Conservation (phyloP, 2,329 filamentous ascomycete genomes). For the Orbilia javanica region DNA sequence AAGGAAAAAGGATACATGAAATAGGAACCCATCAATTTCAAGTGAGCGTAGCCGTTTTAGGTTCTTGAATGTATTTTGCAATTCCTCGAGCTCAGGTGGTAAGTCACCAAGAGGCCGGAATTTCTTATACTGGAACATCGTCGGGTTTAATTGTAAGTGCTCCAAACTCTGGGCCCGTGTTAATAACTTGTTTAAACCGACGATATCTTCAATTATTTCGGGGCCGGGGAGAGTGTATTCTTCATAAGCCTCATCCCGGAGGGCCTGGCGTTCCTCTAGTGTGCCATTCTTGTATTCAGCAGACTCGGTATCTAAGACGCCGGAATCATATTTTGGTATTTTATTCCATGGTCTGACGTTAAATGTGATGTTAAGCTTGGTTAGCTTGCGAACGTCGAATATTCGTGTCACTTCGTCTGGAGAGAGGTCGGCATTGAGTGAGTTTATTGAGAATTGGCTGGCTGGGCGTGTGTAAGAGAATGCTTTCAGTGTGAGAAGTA, state of each 20-base stretch:
- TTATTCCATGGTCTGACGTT: not conserved
- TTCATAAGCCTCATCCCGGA: not conserved
- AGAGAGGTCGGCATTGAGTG: not conserved
- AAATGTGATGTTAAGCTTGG: not conserved
- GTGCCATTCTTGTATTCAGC: not conserved
- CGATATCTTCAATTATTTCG: not conserved
- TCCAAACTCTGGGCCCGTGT: not conserved
- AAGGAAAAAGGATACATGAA: not conserved
- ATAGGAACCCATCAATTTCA: not conserved
- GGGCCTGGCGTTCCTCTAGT: not conserved
- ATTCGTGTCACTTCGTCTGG: not conserved
- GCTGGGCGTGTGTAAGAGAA: constrained; percentile 15
- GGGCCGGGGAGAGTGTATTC: not conserved
- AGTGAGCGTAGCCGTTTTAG: not conserved
- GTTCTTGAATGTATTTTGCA: not conserved
- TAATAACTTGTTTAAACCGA: not conserved
- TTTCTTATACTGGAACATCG: not conserved
- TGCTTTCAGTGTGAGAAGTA: not conserved
- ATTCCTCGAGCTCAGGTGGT: not conserved
- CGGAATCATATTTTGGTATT: not conserved
- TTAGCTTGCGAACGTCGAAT: constrained; percentile 8
- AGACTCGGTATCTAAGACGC: not conserved
- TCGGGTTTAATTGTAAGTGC: not conserved
- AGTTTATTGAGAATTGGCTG: constrained; percentile 7
- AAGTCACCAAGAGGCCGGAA: not conserved